Conservation (phyloP, 768 basidiomycete genomes). For the Candolleomyces efflorescens region DNA sequence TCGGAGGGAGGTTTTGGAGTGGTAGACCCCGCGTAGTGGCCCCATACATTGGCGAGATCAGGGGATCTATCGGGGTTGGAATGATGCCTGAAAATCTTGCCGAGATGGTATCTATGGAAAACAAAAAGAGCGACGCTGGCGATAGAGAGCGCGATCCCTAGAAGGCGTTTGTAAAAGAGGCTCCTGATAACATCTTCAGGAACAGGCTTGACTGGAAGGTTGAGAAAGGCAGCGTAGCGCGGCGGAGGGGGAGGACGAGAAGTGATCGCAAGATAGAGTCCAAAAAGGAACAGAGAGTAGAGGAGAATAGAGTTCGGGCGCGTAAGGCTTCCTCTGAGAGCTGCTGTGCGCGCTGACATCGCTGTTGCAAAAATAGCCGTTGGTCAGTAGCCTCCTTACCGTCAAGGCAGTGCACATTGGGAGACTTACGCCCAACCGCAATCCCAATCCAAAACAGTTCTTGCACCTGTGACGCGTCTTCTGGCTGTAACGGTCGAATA, state of each 20-base stretch:
- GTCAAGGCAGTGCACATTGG: too few species aligned
- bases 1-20: too few species aligned
- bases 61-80: neutral
- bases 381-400: neutral
- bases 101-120: neutral
- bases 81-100: neutral
- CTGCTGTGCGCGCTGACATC: neutral
- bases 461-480: neutral
- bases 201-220: neutral
- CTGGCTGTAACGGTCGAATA: neutral
- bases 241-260: too few species aligned
- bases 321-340: neutral
- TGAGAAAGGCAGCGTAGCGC: too few species aligned
- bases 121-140: neutral
- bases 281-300: neutral
- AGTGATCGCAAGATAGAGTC: neutral
- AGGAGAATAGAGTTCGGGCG: neutral
- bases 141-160: neutral
- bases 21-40: neutral
- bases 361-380: neutral
- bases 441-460: constrained; percentile 1
- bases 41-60: neutral
- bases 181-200: neutral
- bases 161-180: neutral
- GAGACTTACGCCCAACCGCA: neutral